Evolutionary conservation across 306 rosid genomes (phyloP).

Genomic region (Quercus mongolica): DNA sequence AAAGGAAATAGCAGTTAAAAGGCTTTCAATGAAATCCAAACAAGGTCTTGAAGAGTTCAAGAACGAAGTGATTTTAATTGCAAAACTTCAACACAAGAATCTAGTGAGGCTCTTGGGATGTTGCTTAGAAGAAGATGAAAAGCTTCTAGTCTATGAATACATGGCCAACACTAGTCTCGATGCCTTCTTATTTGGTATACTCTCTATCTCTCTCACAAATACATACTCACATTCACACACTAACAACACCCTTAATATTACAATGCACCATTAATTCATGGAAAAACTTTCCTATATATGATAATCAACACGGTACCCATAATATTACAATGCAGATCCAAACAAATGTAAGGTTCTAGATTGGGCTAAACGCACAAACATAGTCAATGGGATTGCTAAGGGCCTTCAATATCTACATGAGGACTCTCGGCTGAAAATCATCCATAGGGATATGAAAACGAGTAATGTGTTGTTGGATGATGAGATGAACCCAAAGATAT

Average conservation of each 20-base stretch:
- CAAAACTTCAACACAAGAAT: constrained; percentile 31
- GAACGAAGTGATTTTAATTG: constrained; percentile 19
- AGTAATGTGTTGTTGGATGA: neutral
- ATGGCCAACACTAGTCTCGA: constrained; percentile 29
- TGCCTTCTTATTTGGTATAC: constrained; percentile 25
- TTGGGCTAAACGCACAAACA: neutral
- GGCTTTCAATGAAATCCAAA: constrained; percentile 20
- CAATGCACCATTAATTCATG: neutral
- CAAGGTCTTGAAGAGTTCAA: constrained; percentile 21
- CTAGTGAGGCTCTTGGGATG: constrained; percentile 36
- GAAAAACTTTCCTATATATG: neutral
- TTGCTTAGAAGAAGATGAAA: constrained; percentile 30
- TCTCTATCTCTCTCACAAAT: neutral
- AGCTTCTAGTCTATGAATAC: constrained; percentile 38
- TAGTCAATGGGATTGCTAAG: neutral
- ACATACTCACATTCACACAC: too few relatives aligned
- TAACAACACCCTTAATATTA: too few relatives aligned
- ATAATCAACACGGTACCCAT: neutral
- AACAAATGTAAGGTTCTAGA: neutral
- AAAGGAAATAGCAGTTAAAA: constrained; percentile 30
- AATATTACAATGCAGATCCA: neutral
- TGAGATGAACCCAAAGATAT: constrained; percentile 4
- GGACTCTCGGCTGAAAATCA: constrained; percentile 8
- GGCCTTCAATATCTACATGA: constrained; percentile 3
- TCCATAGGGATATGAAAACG: neutral